Percentiles rank a stretch among this genome's conserved stretches.
Evolutionary conservation across 108 stramenopile genomes (phyloP).

Genomic region (Conticribra weissflogii): DNA sequence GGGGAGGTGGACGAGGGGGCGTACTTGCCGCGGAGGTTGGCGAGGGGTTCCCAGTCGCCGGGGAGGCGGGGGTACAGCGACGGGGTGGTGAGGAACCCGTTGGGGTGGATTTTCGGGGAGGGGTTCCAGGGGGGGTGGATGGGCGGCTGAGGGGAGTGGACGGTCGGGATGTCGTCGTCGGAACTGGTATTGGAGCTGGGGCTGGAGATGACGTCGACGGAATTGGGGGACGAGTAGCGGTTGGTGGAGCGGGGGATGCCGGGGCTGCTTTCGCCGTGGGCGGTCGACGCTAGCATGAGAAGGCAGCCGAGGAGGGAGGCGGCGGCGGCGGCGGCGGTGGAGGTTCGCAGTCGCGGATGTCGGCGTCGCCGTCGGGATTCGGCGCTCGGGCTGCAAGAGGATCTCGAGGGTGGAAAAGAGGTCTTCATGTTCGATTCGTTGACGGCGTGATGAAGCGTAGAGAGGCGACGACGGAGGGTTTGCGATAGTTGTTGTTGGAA

Average conservation of each 20-base stretch:
- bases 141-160: not conserved
- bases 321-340: no score
- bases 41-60: conserved; percentile 76
- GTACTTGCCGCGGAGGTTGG: conserved; percentile 40
- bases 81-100: conserved; percentile 70
- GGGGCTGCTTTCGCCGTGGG: conserved; percentile 9
- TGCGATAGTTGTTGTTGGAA: no score
- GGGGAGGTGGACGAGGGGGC: conserved; percentile 30
- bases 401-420: not conserved
- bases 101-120: conserved; percentile 64
- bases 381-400: no score
- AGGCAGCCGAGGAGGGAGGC: not conserved
- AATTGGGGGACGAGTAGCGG: conserved; percentile 22
- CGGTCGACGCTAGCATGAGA: not conserved
- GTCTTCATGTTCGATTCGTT: no score
- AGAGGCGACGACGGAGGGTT: no score
- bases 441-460: no score
- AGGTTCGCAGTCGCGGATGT: conserved; percentile 1
- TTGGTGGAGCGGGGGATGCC: conserved; percentile 37
- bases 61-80: conserved; percentile 60
- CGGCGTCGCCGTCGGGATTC: not conserved
- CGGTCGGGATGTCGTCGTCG: not conserved
- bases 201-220: not conserved
- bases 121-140: conserved; percentile 83
- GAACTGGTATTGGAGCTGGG: not conserved